These are phyloP conservation scores for Kuraishia capsulata DNA, from an alignment of 805 yeast species.

Conservation along the genomic window DNA sequence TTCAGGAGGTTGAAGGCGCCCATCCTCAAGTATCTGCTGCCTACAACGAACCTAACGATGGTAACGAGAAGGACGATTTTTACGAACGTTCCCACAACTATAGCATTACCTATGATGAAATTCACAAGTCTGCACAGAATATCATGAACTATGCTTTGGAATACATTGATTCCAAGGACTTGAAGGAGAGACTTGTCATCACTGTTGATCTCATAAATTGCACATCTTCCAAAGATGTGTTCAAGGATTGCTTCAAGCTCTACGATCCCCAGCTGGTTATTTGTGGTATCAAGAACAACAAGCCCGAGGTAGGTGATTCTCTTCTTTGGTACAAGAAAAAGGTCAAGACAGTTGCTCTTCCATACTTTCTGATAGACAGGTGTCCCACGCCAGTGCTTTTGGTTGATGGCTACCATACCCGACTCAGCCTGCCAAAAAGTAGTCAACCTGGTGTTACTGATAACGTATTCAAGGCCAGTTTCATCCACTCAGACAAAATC, in stretches of 20 bases:
- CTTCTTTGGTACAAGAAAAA: not conserved
- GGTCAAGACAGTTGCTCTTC: not conserved
- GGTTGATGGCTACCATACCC: not conserved
- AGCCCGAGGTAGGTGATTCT: not conserved
- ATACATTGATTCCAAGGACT: slow-evolving; percentile 13
- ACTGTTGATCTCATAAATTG: slow-evolving; percentile 52
- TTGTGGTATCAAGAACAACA: slow-evolving; percentile 21
- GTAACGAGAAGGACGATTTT: slow-evolving; percentile 12
- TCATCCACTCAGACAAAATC: not conserved
- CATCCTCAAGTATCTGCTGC: no score
- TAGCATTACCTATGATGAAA: slow-evolving; percentile 11
- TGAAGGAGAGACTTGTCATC: slow-evolving; percentile 31
- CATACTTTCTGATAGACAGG: not conserved
- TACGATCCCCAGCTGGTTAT: slow-evolving; percentile 52
- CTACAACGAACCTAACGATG: not conserved
- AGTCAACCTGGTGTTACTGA: no score
- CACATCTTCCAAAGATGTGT: slow-evolving; percentile 31
- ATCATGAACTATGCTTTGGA: slow-evolving; percentile 13
- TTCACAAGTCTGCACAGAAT: slow-evolving; percentile 18
- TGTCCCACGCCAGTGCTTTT: not conserved
- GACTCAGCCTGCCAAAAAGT: not conserved
- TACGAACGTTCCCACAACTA: slow-evolving; percentile 7
- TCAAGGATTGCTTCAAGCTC: slow-evolving; percentile 44
- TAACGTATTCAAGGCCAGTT: not conserved
- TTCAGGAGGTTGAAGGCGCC: slow-evolving; percentile 3